Conservation (phyloP, 164 flowering plant genomes). For the Nymphaea colorata region DNA sequence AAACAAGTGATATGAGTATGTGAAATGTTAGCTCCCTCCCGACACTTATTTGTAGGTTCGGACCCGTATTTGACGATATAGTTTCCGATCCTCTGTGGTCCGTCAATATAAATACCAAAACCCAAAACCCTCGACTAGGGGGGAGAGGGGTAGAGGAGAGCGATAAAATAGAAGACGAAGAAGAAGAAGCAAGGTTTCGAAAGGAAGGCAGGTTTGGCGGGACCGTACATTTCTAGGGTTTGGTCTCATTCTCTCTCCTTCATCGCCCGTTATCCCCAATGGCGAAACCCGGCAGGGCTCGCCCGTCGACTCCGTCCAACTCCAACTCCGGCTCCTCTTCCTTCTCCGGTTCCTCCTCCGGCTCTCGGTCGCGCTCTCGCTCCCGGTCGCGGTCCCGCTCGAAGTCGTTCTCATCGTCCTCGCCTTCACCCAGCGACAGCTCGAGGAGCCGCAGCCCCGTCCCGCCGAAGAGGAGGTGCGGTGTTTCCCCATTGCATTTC, state of each 20-base stretch:
- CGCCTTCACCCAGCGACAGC: slow-evolving; percentile 48
- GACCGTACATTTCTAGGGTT: not conserved
- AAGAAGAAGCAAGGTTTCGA: not conserved
- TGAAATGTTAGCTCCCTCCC: too few species aligned
- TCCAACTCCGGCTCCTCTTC: slow-evolving; percentile 18
- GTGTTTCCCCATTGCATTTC: not conserved
- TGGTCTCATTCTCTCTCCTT: not conserved
- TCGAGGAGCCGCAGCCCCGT: slow-evolving; percentile 62
- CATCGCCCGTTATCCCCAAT: slow-evolving; percentile 4
- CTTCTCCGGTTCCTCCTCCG: slow-evolving; percentile 31
- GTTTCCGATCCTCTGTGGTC: not conserved
- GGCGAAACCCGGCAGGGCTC: slow-evolving; percentile 38
- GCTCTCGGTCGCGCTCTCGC: slow-evolving; percentile 41
- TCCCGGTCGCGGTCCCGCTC: slow-evolving; percentile 54
- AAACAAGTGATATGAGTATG: too few species aligned
- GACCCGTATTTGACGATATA: too few species aligned
- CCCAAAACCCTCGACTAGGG: not conserved
- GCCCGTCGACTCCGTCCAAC: slow-evolving; percentile 18
- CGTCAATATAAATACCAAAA: too few species aligned
- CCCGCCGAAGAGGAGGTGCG: slow-evolving; percentile 38
- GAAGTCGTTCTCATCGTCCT: slow-evolving; percentile 37
- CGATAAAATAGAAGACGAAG: too few species aligned
- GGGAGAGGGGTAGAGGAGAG: not conserved
- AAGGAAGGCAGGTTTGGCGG: not conserved
- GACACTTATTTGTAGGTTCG: too few species aligned